Conservation (phyloP, 2,329 filamentous ascomycete species). For the Trichoderma aggressivum region DNA sequence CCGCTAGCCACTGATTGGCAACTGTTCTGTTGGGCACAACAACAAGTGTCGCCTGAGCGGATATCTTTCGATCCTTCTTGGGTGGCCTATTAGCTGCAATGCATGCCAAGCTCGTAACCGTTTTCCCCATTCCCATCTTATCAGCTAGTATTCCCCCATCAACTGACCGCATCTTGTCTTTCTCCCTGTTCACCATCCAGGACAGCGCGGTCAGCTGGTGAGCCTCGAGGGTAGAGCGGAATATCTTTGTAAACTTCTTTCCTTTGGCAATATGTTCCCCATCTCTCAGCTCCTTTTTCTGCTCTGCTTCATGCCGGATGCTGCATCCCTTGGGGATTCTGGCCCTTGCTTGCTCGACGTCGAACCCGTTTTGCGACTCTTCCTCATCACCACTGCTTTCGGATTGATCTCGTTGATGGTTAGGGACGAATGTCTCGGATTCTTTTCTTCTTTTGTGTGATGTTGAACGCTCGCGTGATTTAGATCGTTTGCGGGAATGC, state of each 20-base stretch:
- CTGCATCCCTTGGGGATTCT: slow-evolving; percentile 21
- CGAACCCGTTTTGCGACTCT: background rate
- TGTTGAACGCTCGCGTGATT: background rate
- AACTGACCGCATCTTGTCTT: background rate
- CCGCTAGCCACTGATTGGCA: slow-evolving; percentile 29
- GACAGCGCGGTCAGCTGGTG: slow-evolving; percentile 50
- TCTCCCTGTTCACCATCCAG: slow-evolving; percentile 55
- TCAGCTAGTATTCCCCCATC: slow-evolving; percentile 47
- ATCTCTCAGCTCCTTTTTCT: slow-evolving; percentile 20
- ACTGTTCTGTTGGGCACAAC: slow-evolving; percentile 28
- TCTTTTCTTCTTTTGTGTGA: background rate
- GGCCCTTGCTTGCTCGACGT: background rate
- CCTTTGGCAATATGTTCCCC: slow-evolving; percentile 21
- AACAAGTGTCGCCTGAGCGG: slow-evolving; percentile 36
- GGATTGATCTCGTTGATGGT: too few species aligned
- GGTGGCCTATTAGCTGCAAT: slow-evolving; percentile 12
- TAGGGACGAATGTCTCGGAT: background rate
- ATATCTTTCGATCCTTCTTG: slow-evolving; percentile 34
- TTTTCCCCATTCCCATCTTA: slow-evolving; percentile 65
- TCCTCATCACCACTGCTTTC: background rate
- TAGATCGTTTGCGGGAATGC: background rate
- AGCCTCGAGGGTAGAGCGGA: slow-evolving; percentile 32
- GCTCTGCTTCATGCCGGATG: slow-evolving; percentile 9
- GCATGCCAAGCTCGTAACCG: slow-evolving; percentile 67
- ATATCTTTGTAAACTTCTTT: slow-evolving; percentile 18